These are phyloP conservation scores for Pseudonitzschia multiseries DNA, from an alignment of 108 stramenopile genomes.

Conservation along the genomic window DNA sequence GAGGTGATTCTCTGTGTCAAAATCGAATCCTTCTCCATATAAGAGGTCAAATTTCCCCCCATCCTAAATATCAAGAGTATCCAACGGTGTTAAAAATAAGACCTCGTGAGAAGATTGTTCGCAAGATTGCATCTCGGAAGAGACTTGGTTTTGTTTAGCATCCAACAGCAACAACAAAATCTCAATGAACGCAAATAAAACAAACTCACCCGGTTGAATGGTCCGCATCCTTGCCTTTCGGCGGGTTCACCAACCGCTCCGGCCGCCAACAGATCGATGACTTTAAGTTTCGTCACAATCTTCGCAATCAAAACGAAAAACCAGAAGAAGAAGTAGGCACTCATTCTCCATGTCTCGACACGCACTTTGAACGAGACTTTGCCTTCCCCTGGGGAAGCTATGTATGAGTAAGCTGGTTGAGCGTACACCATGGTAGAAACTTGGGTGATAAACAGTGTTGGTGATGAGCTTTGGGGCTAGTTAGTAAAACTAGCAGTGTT, in stretches of 20 bases:
- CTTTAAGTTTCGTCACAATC: constrained; percentile 1
- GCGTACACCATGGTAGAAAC: no score
- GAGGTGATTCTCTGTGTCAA: neutral
- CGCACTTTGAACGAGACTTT: no score
- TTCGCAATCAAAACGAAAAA: constrained; percentile 3
- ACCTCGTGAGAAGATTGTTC: no score
- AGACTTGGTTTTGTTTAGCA: no score
- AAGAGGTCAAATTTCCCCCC: neutral
- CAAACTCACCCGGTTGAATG: constrained; percentile 18
- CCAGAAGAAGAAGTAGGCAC: constrained; percentile 12
- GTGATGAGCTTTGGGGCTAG: no score
- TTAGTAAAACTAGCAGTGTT: no score
- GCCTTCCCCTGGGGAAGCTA: no score
- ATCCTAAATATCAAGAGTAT: neutral
- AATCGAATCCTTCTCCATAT: constrained; percentile 3
- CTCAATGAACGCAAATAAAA: no score
- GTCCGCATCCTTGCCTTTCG: constrained; percentile 8
- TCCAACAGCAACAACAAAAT: no score
- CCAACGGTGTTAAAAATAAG: neutral
- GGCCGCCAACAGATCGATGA: neutral
- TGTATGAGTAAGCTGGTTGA: no score
- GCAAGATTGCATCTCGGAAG: no score
- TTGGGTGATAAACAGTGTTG: no score
- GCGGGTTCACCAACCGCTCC: neutral
- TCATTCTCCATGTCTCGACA: neutral